Conservation (phyloP, 108 stramenopile genomes). For the Nitzschia sp. region DNA sequence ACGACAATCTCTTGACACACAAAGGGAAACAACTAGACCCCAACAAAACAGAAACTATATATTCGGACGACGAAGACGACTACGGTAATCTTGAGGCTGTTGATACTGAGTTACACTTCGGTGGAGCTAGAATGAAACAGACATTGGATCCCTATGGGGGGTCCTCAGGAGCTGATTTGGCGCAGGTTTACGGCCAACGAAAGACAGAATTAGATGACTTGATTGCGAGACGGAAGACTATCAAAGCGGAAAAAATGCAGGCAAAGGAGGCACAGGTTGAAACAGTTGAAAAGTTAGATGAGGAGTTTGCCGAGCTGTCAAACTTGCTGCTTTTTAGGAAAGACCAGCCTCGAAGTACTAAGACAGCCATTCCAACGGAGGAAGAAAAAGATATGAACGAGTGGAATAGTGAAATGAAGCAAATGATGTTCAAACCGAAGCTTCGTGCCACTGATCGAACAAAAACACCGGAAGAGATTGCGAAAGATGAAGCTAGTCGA, state of each 20-base stretch:
- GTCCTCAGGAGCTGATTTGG: slow-evolving; percentile 39
- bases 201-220: slow-evolving; percentile 90
- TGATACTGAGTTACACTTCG: slow-evolving; percentile 92
- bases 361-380: slow-evolving; percentile 7
- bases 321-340: slow-evolving; percentile 71
- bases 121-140: slow-evolving; percentile 53
- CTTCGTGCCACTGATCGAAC: slow-evolving; percentile 91
- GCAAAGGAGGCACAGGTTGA: slow-evolving; percentile 85
- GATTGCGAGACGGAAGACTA: slow-evolving; percentile 80
- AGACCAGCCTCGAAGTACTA: slow-evolving; percentile 55
- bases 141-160: slow-evolving; percentile 56
- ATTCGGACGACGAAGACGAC: slow-evolving; percentile 79
- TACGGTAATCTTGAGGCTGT: slow-evolving; percentile 64
- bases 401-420: slow-evolving; percentile 79
- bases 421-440: slow-evolving; percentile 67
- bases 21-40: slow-evolving; percentile 77
- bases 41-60: slow-evolving; percentile 54
- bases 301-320: slow-evolving; percentile 80
- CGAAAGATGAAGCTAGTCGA: slow-evolving; percentile 88
- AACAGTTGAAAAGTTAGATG: slow-evolving; percentile 86
- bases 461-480: slow-evolving; percentile 94
- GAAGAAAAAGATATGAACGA: slow-evolving; percentile 84
- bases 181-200: slow-evolving; percentile 65
- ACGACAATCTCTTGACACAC: slow-evolving; percentile 66
- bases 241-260: slow-evolving; percentile 85